Evolutionary conservation across 495 filamentous ascomycete genomes (phyloP), one percentile per base, ranked within the genome.

Genomic region (Astrocystis sublimbata): DNA sequence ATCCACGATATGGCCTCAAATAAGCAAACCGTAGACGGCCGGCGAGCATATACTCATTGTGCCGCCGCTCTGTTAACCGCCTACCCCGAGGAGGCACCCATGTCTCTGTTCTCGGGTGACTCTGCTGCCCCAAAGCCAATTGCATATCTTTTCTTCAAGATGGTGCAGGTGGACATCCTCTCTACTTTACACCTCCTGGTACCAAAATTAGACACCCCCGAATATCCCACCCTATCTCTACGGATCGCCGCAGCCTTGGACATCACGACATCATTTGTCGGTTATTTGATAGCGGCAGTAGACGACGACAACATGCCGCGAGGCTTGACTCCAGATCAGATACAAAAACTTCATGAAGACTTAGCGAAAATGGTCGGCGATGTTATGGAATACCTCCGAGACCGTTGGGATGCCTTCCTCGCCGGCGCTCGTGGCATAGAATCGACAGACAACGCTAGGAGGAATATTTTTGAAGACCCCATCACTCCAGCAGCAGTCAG

Each of bases 371-470:
- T 83, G 1, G 74, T 89, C 43, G 82, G 81, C 5, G 73, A 85
- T 3, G 77, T 81, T 0, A 78, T 86, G 65, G 88, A 89, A 68
- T 86, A 83, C 70, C 75, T 90, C 0, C 81, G 86, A 28, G 87
- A 90, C 63, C 73, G 87, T 17, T 89, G 82, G 81, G 87, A 89
- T 64, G 81, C 80, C 2, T 78, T 51, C 36, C 13, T 50, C 17
- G 53, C 45, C 17, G 61, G 61, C 8, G 5, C 45, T n/a, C 61
- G 60, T 10, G 41, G 60, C 15, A 47, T 62, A 47, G 60, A 62
- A 26, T 49, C 60, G n/a, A 7, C 21, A 23, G 40, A 55, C 30
- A n/a, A n/a, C 31, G 36, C 41, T 23, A 33, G 42, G 15, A 38
- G 13, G 12, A 68, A 61, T 13, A 72, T 75, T 12, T 62, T 79